Conservation (phyloP, 78 protist species). For the Dictyostelium capitatum region DNA sequence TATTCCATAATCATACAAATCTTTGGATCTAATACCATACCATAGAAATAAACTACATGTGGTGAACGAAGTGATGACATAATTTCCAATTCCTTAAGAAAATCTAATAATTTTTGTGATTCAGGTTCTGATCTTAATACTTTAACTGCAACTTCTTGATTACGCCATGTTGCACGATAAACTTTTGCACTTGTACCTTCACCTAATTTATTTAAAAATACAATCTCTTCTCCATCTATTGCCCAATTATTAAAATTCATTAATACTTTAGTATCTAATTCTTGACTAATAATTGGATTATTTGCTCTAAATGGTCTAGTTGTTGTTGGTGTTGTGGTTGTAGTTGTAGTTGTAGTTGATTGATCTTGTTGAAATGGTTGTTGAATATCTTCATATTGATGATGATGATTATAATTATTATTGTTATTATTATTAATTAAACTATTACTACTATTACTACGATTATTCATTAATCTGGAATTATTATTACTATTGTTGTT, state of each 20-base stretch:
- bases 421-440: background rate
- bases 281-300: slow-evolving; percentile 33
- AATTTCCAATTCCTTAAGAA: slow-evolving; percentile 82
- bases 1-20: slow-evolving; percentile 81
- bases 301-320: slow-evolving; percentile 7
- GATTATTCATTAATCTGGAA: background rate
- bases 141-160: slow-evolving; percentile 87
- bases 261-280: slow-evolving; percentile 30
- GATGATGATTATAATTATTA: background rate
- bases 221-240: slow-evolving; percentile 78
- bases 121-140: slow-evolving; percentile 65
- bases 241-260: slow-evolving; percentile 73
- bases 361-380: background rate
- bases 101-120: slow-evolving; percentile 59
- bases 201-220: slow-evolving; percentile 62
- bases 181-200: slow-evolving; percentile 81
- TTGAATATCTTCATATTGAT: background rate
- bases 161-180: slow-evolving; percentile 81
- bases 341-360: background rate
- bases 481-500: background rate
- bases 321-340: background rate
- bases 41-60: slow-evolving; percentile 85
- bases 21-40: slow-evolving; percentile 82
- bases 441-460: background rate
- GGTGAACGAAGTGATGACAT: slow-evolving; percentile 77